A percentile compares a stretch with the other conserved stretches of the same genome.
phyloP scores from a whole-genome alignment of 345 rosid genomes.

The Linum usitatissimum region DNA sequence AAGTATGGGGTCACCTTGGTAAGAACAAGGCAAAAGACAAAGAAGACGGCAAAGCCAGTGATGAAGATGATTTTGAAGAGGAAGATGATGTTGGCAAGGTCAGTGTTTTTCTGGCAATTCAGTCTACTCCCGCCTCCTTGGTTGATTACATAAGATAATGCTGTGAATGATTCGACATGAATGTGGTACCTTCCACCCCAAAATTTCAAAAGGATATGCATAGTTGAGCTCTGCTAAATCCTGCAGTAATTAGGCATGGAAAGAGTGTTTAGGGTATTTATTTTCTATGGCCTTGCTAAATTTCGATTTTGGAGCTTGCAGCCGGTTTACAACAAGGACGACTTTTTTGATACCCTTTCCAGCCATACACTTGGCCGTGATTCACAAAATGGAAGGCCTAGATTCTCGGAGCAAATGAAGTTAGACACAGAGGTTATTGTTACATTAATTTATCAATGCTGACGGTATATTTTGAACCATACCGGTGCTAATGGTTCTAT shows the following conservation, averaged over 20 bases:
- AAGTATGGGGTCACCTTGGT: constrained; percentile 94
- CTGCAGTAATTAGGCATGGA: no score
- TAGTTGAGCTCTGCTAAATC: no score
- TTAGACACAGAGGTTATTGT: constrained; percentile 66
- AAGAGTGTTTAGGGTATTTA: not conserved
- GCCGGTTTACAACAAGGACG: constrained; percentile 86
- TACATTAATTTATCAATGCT: not conserved
- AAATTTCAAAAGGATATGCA: not conserved
- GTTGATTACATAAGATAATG: not conserved
- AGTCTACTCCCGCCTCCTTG: not conserved
- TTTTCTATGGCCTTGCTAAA: not conserved
- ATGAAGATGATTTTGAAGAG: constrained; percentile 44
- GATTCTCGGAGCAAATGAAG: constrained; percentile 77
- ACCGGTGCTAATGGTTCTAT: no score
- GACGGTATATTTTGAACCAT: not conserved
- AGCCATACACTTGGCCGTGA: constrained; percentile 36
- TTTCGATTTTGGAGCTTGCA: constrained; percentile 19
- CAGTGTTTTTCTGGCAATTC: constrained; percentile 11
- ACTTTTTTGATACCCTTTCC: constrained; percentile 82
- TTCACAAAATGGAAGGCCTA: constrained; percentile 56
- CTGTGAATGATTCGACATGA: not conserved
- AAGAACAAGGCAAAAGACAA: constrained; percentile 33
- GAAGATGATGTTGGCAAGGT: constrained; percentile 38
- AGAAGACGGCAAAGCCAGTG: constrained; percentile 29
- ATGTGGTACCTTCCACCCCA: not conserved